Evolutionary conservation across 2,329 filamentous ascomycete genomes (phyloP), one percentile per base, ranked within the genome.

Genomic region (Aspergillus spinulosporus): DNA sequence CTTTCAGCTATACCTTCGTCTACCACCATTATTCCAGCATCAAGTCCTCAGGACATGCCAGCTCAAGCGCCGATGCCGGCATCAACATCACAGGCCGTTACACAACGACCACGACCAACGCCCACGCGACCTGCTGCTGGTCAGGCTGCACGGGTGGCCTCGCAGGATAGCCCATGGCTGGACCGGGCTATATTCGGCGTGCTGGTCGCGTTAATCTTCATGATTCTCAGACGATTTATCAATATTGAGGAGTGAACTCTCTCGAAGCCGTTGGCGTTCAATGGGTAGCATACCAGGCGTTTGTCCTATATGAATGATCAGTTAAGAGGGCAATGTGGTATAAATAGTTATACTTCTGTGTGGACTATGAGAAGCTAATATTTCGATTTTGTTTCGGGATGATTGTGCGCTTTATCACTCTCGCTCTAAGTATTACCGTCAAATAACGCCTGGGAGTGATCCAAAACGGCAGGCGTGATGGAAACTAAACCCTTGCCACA

Each of bases 101-200:
- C 39, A 8, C 39, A 34, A 32, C 44, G 15, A n/a, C 52, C 8
- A 21, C 50, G 11, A 37, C 36, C 21, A 14, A 32, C 14, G n/a
- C 34, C 43, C 5, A 46, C 43, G 3, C 28, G 21, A 14, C 7
- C 49, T 40, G 14, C 43, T 12, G 8, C 9, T 5, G 21, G 21
- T 21, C 51, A 32, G 15, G 5, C 49, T 2, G 44, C 44, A 5
- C 54, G 29, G 5, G 34, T 34, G 8, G 21, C 26, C 15, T 57
- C 54, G 11, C 54, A 52, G 21, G 54, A 57, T 44, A 57, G 47
- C 34, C 49, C 54, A 21, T 57, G 54, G 54, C 49, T 57, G 43
- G 54, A 57, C 49, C 54, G 54, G 49, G 54, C 54, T 26, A 57
- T 57, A 14, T 52, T 57, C 26, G 54, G 54, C 49, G 54, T 57